These are phyloP conservation scores for Puccinellia tenuiflora DNA, from an alignment of 176 grass and related monocot genomes.

Conservation along the genomic window DNA sequence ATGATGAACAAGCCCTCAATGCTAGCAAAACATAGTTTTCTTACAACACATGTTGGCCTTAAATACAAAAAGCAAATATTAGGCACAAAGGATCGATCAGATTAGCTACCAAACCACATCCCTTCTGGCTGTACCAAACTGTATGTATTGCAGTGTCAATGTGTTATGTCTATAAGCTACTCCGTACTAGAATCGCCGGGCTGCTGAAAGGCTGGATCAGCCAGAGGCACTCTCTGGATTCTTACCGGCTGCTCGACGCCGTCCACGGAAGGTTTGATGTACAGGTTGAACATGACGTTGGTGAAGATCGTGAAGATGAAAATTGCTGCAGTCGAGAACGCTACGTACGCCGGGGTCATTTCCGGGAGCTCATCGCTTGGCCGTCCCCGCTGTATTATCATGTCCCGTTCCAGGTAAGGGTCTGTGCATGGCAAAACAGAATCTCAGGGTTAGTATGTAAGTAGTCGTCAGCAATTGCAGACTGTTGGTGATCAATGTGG, in stretches of 20 bases:
- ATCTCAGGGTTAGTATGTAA: too few species aligned
- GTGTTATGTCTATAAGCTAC: not conserved
- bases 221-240: constrained; percentile 52
- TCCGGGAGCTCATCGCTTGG: constrained; percentile 55
- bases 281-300: constrained; percentile 72
- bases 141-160: not conserved
- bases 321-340: constrained; percentile 53
- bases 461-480: not conserved
- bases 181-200: not conserved
- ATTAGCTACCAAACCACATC: not conserved
- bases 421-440: constrained; percentile 36
- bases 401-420: constrained; percentile 51
- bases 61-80: not conserved
- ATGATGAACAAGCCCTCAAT: not conserved
- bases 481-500: not conserved
- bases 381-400: constrained; percentile 40
- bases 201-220: constrained; percentile 25
- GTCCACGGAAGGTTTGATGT: constrained; percentile 75
- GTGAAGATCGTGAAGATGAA: constrained; percentile 74
- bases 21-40: not conserved
- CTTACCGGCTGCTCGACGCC: constrained; percentile 41
- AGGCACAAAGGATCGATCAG: not conserved
- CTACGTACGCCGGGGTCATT: constrained; percentile 52
- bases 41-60: not conserved
- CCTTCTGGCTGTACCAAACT: not conserved